Evolutionary conservation across 2,329 filamentous ascomycete genomes (phyloP), one percentile per base, ranked within the genome.

Genomic region (Cytospora mali): DNA sequence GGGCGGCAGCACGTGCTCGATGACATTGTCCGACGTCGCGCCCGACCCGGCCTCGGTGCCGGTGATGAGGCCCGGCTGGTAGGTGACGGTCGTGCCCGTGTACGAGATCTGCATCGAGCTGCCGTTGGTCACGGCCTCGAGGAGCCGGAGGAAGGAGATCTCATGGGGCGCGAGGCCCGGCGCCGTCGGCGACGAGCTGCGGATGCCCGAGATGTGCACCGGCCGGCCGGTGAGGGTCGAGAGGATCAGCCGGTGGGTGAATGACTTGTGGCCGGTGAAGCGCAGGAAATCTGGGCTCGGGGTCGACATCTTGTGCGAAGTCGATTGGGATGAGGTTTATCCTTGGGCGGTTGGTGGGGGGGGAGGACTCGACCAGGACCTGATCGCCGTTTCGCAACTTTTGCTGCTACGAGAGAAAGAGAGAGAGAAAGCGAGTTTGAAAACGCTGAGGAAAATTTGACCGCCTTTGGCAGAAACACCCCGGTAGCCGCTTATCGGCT

Each of bases 51-150:
- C 82, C 27, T 90, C 87, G 53, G 88, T 90, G 66, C 95, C 95
- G 0, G 92, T 95, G 71, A 99, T 96, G 48, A 99, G 81, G 39
- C 95, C 95, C 0, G 95, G 95, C 68, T 91, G 90, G 78, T 96
- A 99, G 42, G 93, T 89, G 61, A 99, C 85, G 1, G 92, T 93
- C 0, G 95, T 98, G 73, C 95, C 95, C 1, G 93, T 97, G 79
- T 96, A 95, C 13, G 93, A 97, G 69, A 99, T 97, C 72, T 97
- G 93, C 79, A 98, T 92, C 61, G 90, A 88, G 62, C 91, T 91
- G 77, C 95, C 95, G 81, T 99, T 99, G 72, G 95, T 99, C 71
- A 99, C 84, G 69, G 92, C 85, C 76, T 98, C 95, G 72, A 99
- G 88, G 21, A 99, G 90, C 62, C 95, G 93, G 33, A 99, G 85